Evolutionary conservation across 2,329 filamentous ascomycete genomes (phyloP), one percentile per base, ranked within the genome.

Genomic region (Exserohilum turcica): DNA sequence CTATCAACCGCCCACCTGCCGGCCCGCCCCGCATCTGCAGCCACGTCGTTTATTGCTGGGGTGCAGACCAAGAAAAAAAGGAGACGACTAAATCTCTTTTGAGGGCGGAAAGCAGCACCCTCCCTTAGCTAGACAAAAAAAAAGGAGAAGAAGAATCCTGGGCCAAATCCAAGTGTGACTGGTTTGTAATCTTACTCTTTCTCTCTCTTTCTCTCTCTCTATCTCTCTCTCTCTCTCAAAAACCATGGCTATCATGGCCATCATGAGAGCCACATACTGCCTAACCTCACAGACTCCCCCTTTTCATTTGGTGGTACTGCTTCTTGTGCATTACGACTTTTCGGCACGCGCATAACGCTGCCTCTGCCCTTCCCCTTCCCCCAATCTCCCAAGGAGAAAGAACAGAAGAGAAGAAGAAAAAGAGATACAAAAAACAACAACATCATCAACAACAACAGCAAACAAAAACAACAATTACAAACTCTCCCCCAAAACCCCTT

Each of bases 11-110:
- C 12, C 24, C 31, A 15, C 37, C 10, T 43, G 31, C 21, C 21
- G n/a, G n/a, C n/a, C n/a, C n/a, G n/a, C 21, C 21, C 4, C 21
- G 4, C 37, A 36, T 38, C 49, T 48, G 21, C 43, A 37, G 29
- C 21, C 21, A 18, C 24, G n/a, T 18, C 33, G 28, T 12, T 43
- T 19, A 15, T 3, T 33, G 18, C 21, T 15, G 19, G 29, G 27
- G n/a, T n/a, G n/a, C n/a, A n/a, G n/a, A n/a, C n/a, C n/a, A n/a
- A n/a, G n/a, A n/a, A n/a, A n/a, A 12, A 31, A 6, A 24, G 29
- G 50, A 53, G 50, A 53, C 35, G 39, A 53, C 39, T 24, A n/a
- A 49, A 53, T 53, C 50, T 53, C 46, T 12, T 36, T 18, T n/a
- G 8, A 18, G 43, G 36, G 21, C 28, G 49, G 48, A 28, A 28